Percentiles rank a stretch among this genome's conserved stretches.
phyloP scores from a whole-genome alignment of 169 alveolate genomes.

The Babesia divergens region DNA sequence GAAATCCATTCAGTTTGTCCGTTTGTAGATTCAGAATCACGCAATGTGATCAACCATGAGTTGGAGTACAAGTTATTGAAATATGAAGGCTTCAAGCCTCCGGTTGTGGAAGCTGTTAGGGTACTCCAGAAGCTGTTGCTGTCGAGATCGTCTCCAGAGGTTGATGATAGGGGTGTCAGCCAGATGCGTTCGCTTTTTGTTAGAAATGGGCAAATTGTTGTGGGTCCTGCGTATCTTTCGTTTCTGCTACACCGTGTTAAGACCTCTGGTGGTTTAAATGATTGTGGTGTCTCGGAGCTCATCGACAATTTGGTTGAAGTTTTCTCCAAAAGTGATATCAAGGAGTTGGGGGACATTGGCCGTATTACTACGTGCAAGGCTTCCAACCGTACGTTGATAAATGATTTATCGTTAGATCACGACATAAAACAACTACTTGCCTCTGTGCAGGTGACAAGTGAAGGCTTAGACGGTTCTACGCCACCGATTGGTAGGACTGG shows the following conservation, averaged over 20 bases:
- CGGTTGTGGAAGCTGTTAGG: not conserved
- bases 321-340: not conserved
- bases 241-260: conserved; percentile 12
- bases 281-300: not conserved
- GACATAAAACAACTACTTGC: not conserved
- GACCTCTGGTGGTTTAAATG: not conserved
- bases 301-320: not conserved
- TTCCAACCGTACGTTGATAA: not conserved
- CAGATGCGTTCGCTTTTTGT: not conserved
- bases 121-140: not conserved
- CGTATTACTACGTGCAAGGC: conserved; percentile 2
- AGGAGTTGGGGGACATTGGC: not conserved
- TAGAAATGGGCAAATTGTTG: not conserved
- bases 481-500: too few relatives aligned
- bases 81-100: conserved; percentile 26
- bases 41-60: conserved; percentile 14
- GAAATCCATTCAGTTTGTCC: too few relatives aligned
- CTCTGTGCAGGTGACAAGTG: not conserved
- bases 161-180: not conserved
- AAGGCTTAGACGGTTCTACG: too few relatives aligned
- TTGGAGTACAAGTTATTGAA: conserved; percentile 19
- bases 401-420: not conserved
- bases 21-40: too few relatives aligned
- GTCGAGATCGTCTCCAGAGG: not conserved
- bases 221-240: conserved; percentile 14